These are phyloP conservation scores for Leucocoprinus sp. DNA, from an alignment of 768 basidiomycete genomes.

Conservation along the genomic window DNA sequence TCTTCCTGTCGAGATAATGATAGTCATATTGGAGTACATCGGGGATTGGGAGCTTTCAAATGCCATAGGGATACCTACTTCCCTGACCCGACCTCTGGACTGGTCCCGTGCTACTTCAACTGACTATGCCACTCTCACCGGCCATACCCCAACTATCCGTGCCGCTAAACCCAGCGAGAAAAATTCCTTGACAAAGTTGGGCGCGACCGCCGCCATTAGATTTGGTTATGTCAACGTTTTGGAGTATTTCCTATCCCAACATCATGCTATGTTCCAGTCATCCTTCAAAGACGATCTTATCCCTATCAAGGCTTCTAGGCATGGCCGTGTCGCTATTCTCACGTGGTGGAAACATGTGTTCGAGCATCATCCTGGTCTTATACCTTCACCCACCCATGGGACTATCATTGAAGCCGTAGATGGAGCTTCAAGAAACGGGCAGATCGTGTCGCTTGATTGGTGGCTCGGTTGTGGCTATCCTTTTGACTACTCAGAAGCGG, in stretches of 20 bases:
- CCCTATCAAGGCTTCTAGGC: constrained; percentile 67
- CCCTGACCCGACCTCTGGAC: constrained; percentile 52
- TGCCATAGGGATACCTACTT: constrained; percentile 68
- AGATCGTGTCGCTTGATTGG: constrained; percentile 72
- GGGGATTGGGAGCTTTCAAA: constrained; percentile 82
- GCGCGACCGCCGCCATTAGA: constrained; percentile 58
- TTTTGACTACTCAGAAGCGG: constrained; percentile 71
- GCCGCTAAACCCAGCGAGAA: constrained; percentile 44
- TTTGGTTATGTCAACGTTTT: constrained; percentile 75
- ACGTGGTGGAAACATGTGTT: constrained; percentile 74
- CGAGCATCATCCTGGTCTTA: constrained; percentile 50
- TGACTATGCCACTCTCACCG: constrained; percentile 68
- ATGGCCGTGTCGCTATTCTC: constrained; percentile 65
- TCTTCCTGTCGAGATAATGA: constrained; percentile 69
- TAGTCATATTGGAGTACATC: constrained; percentile 68
- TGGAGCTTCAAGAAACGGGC: constrained; percentile 70
- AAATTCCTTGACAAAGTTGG: constrained; percentile 59
- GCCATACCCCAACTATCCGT: constrained; percentile 50
- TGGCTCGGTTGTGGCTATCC: constrained; percentile 61
- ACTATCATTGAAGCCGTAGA: constrained; percentile 68
- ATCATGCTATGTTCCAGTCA: constrained; percentile 55
- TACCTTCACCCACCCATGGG: constrained; percentile 44
- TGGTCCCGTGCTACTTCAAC: constrained; percentile 66
- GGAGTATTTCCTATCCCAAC: constrained; percentile 59
- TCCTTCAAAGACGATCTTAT: constrained; percentile 62